These are phyloP conservation scores for Choanephora cucurbitarum DNA, from an alignment of 371 early-diverging fungal species.

Conservation along the genomic window DNA sequence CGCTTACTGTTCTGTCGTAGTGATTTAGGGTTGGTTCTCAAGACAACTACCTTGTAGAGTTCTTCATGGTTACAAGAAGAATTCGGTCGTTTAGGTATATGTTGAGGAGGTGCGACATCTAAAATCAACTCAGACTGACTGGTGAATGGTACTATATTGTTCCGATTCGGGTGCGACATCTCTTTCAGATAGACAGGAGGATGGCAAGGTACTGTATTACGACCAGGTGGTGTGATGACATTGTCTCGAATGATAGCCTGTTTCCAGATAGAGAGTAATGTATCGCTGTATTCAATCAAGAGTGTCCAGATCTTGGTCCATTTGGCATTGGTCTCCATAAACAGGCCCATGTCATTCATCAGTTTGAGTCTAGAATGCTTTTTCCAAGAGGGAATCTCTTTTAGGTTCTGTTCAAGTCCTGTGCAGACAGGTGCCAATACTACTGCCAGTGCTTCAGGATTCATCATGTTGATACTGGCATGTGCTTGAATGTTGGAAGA, in stretches of 20 bases:
- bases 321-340: constrained; percentile 28
- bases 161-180: constrained; percentile 18
- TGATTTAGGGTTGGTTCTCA: constrained; percentile 14
- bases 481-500: constrained; percentile 32
- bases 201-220: constrained; percentile 19
- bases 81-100: constrained; percentile 10
- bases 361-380: constrained; percentile 13
- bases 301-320: constrained; percentile 28
- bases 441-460: constrained; percentile 43
- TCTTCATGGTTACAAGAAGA: constrained; percentile 6
- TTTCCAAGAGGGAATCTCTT: constrained; percentile 26
- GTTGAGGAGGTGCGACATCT: constrained; percentile 12
- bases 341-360: constrained; percentile 19
- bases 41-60: constrained; percentile 12
- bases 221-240: background rate
- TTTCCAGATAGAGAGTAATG: constrained; percentile 18
- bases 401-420: constrained; percentile 38
- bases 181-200: constrained; percentile 5
- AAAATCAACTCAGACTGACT: constrained; percentile 13
- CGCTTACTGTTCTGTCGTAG: background rate
- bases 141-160: constrained; percentile 2
- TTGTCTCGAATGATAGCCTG: constrained; percentile 6
- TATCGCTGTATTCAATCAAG: constrained; percentile 21
- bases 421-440: constrained; percentile 49
- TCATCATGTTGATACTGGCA: constrained; percentile 39